Evolutionary conservation across 1,139 yeast species (phyloP).

Genomic region (Zygoascus meyerae): DNA sequence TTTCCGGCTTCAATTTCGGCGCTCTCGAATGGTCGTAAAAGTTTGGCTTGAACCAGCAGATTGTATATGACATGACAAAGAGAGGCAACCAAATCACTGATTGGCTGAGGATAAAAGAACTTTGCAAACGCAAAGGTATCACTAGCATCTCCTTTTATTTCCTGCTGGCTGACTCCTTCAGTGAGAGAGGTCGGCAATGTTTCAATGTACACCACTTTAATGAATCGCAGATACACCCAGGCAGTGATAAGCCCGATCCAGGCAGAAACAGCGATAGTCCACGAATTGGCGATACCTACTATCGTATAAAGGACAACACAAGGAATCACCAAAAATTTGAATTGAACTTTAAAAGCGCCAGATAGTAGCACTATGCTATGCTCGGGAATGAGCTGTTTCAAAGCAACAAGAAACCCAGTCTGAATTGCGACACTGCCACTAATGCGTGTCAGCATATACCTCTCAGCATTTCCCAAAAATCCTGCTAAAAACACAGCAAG

Average conservation of each 20-base stretch:
- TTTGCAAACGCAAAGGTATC: slow-evolving; percentile 81
- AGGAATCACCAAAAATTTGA: slow-evolving; percentile 63
- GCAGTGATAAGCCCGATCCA: slow-evolving; percentile 62
- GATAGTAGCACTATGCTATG: slow-evolving; percentile 67
- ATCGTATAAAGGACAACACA: slow-evolving; percentile 42
- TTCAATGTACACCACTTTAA: slow-evolving; percentile 44
- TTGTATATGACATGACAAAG: slow-evolving; percentile 52
- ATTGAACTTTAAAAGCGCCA: slow-evolving; percentile 58
- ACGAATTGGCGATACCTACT: slow-evolving; percentile 19
- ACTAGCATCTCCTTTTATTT: slow-evolving; percentile 75
- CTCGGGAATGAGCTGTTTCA: slow-evolving; percentile 86
- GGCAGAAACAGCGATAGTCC: slow-evolving; percentile 44
- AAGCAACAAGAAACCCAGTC: slow-evolving; percentile 74
- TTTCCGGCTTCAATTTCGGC: slow-evolving; percentile 71
- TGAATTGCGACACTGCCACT: slow-evolving; percentile 72
- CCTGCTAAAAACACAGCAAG: slow-evolving; percentile 29
- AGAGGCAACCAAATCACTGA: slow-evolving; percentile 45
- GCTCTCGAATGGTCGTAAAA: slow-evolving; percentile 63
- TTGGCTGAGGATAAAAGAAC: slow-evolving; percentile 61
- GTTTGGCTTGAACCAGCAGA: slow-evolving; percentile 44
- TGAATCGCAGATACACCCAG: slow-evolving; percentile 74
- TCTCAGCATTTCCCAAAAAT: slow-evolving; percentile 14
- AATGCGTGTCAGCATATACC: slow-evolving; percentile 32
- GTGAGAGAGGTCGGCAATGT: slow-evolving; percentile 29
- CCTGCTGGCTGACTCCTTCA: slow-evolving; percentile 25